Conservation (phyloP, 306 rosid genomes). For the Inga laurina region DNA sequence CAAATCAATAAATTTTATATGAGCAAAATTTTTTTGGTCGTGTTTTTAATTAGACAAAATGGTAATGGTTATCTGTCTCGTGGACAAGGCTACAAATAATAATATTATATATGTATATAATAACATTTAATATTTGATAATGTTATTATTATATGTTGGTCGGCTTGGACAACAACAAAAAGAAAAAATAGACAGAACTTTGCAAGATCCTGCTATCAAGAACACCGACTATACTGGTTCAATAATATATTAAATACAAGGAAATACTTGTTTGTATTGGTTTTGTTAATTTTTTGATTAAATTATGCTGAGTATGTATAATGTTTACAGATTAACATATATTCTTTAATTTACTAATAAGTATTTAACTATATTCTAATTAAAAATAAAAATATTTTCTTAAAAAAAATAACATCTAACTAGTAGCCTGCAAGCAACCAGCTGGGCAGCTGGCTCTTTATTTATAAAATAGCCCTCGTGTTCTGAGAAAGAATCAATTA, state of each 20-base stretch:
- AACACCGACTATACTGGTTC: not conserved
- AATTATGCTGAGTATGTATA: not conserved
- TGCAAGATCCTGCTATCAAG: slow-evolving; percentile 11
- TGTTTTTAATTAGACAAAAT: not conserved
- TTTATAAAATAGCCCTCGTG: not conserved
- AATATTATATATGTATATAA: not conserved
- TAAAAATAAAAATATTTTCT: not conserved
- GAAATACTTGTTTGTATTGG: not conserved
- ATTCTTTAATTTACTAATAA: not conserved
- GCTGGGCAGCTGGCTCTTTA: slow-evolving; percentile 18
- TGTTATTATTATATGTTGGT: slow-evolving; percentile 1
- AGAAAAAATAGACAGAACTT: slow-evolving; percentile 9
- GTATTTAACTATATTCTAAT: not conserved
- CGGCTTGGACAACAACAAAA: slow-evolving; percentile 19
- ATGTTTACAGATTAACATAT: not conserved
- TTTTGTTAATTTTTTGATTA: not conserved
- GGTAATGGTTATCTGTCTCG: not conserved
- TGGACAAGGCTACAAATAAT: not conserved
- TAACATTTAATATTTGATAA: not conserved
- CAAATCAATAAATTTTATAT: not conserved
- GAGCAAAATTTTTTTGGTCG: not conserved
- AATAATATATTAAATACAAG: not conserved
- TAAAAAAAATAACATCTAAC: not conserved
- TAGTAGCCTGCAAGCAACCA: not conserved
- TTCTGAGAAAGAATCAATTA: not conserved